Conservation (phyloP, 23 red algal genomes). For the Agarophyton chilense region DNA sequence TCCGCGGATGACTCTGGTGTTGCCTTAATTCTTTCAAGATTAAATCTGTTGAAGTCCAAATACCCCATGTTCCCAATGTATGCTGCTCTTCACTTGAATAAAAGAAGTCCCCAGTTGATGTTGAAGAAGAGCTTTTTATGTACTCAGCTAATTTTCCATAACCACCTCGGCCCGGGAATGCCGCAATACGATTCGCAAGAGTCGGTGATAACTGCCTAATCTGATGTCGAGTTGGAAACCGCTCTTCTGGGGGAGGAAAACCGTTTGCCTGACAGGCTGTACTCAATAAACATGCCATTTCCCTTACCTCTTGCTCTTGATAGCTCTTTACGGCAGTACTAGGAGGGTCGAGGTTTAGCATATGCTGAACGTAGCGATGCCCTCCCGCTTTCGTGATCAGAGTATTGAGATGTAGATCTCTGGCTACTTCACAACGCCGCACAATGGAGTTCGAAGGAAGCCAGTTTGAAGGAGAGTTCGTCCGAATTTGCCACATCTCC, state of each 20-base stretch:
- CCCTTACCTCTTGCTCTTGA: neutral
- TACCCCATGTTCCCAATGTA: neutral
- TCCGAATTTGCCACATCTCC: neutral
- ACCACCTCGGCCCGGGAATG: constrained; percentile 27
- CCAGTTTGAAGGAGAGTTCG: constrained; percentile 6
- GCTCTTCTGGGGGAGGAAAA: neutral
- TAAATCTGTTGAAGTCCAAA: constrained; percentile 2
- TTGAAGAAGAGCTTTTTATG: neutral
- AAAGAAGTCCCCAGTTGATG: neutral
- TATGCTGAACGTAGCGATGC: neutral
- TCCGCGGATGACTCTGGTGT: constrained; percentile 21
- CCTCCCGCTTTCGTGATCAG: constrained; percentile 18
- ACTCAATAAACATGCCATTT: constrained; percentile 7
- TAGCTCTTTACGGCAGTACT: neutral
- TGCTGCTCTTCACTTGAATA: neutral
- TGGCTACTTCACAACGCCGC: constrained; percentile 29
- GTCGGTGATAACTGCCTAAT: constrained; percentile 2
- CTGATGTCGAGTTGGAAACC: neutral
- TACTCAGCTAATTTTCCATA: constrained; percentile 2
- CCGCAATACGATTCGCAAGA: constrained; percentile 27
- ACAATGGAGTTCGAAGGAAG: neutral
- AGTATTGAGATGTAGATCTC: neutral
- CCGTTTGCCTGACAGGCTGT: neutral
- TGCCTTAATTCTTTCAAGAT: neutral
- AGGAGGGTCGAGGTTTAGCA: neutral